phyloP scores from a whole-genome alignment of 179 eudicot species.

The Silene noctiflora region DNA sequence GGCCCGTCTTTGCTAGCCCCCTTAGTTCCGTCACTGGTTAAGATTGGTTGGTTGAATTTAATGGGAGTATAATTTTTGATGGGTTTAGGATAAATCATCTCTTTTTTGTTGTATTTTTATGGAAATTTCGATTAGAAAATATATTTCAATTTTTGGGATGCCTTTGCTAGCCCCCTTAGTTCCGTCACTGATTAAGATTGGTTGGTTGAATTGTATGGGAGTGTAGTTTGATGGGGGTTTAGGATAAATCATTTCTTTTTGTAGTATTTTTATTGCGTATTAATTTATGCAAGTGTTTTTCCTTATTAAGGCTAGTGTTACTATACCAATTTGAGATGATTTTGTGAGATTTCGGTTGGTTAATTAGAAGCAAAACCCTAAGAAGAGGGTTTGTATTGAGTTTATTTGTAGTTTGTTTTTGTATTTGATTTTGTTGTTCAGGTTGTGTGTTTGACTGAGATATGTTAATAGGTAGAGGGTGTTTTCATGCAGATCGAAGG shows the following conservation, averaged over 20 bases:
- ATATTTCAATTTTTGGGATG: background rate
- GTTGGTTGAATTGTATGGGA: background rate
- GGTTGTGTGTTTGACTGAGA: background rate
- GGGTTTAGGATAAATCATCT: background rate
- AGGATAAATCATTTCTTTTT: background rate
- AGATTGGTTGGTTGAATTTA: background rate
- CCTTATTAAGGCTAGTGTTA: background rate
- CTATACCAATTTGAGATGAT: background rate
- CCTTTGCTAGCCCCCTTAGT: background rate
- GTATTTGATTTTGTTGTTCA: background rate
- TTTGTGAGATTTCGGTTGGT: background rate
- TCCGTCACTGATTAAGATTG: background rate
- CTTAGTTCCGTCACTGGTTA: background rate
- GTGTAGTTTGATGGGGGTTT: background rate
- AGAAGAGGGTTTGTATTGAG: background rate
- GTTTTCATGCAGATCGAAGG: conserved; percentile 7
- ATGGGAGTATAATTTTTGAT: background rate
- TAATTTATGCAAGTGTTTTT: background rate
- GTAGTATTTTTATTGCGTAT: background rate
- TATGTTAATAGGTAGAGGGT: background rate
- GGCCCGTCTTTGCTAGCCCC: background rate
- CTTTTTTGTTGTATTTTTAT: too few relatives aligned
- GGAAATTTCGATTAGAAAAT: background rate
- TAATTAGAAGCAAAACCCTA: conserved; percentile 3
- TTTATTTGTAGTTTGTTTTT: background rate